Percentiles rank a stretch among this genome's conserved stretches.
Conservation (phyloP, 139 green algal species). For the Coelastrella sp. region DNA sequence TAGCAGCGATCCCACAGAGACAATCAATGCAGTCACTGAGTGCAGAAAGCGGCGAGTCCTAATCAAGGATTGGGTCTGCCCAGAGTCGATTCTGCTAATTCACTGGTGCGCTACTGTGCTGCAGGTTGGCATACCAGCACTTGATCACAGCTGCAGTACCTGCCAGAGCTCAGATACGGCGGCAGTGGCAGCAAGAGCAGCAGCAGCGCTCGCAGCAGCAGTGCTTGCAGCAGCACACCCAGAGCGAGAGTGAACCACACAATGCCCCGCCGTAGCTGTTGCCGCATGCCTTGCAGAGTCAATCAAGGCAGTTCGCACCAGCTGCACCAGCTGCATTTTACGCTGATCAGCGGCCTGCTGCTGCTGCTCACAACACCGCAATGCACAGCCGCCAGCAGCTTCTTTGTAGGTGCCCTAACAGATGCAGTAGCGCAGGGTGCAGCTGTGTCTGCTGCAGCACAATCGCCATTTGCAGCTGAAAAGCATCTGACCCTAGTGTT, state of each 20-base stretch:
- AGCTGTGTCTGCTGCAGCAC: background rate
- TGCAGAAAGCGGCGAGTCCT: no score
- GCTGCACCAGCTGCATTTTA: no score
- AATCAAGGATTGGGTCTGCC: no score
- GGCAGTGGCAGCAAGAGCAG: background rate
- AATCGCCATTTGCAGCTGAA: background rate
- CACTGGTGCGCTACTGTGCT: background rate
- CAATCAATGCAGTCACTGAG: no score
- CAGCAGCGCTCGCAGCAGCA: background rate
- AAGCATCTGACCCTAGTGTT: background rate
- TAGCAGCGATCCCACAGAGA: no score
- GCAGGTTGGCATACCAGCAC: background rate
- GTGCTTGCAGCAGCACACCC: background rate
- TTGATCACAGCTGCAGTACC: background rate
- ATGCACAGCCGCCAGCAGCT: background rate
- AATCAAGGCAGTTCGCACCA: background rate
- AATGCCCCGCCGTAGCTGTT: background rate
- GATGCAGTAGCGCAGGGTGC: background rate
- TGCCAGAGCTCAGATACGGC: background rate
- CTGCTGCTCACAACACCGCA: background rate
- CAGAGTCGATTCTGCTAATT: no score
- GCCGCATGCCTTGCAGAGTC: background rate
- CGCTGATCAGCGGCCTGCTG: background rate
- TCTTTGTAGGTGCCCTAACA: background rate
- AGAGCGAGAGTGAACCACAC: background rate